Base-by-base conservation (phyloP, 1,139 yeast species). In the Debaryomyces sp. region DNA sequence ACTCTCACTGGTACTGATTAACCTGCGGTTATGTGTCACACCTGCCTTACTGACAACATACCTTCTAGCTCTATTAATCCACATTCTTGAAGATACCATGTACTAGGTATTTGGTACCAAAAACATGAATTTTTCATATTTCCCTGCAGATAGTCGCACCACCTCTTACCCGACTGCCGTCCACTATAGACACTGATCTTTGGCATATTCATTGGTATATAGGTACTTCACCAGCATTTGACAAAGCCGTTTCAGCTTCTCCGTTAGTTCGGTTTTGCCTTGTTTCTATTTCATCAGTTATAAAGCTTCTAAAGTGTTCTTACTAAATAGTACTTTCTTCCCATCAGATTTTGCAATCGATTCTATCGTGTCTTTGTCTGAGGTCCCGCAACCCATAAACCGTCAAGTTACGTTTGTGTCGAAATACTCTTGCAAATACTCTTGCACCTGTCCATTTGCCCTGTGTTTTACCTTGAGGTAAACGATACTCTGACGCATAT, bases 61-160 rank as follows among this genome's bases (percentile, higher is more conserved):
- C n/a, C 35, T 41, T 29, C 37, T 41, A 12, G 36, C 27, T 18
- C 43, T 17, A 18, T 17, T n/a, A n/a, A 30, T 30, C 43, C 43
- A 29, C 43, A 41, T 41, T 13, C 21, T 26, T 30, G 36, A 21
- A 22, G 18, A 21, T 22, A 4, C 18, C 27, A 22, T 27, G 8
- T 7, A 4, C 6, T 30, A 22, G 12, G 15, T 23, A 24, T 26
- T 15, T 22, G 10, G 26, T 29, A 21, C 36, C 26, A 21, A 35
- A 15, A 13, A 10, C 10, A n/a, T 30, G 36, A 41, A 41, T 41
- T 41, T 41, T 41, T 41, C 43, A 41, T 41, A 30, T 22, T 27
- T 21, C 24, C 43, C 43, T 41, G 43, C 43, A 41, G 43, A 41
- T 41, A 22, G 23, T 41, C 33, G 38, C 38, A 35, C 13, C n/a